Evolutionary conservation across 1,139 yeast species (phyloP), one percentile per base, ranked within the genome.

Genomic region (Saccharomyces hybrid): DNA sequence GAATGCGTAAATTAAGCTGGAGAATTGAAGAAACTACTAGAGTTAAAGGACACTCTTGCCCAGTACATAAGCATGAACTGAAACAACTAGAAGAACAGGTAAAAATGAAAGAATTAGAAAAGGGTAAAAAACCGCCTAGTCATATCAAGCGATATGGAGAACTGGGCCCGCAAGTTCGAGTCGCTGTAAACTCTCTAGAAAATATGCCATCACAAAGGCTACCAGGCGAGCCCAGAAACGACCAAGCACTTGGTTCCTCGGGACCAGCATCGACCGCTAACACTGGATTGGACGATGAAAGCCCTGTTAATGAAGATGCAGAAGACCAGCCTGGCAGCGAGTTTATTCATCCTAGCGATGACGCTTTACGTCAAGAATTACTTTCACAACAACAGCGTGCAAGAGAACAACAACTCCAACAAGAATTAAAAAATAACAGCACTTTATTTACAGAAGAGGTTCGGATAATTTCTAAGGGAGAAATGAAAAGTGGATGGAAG

Each of bases 401-500:
- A 51, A 60, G 70, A 42, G 64, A 67, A 47, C 68, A 67, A 54
- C 69, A 66, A 50, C 51, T 66, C 5, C 62, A 67, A 51, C 65
- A 65, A 51, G 70, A 66, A 47, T 52, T 62, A 38, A 66, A 69
- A 51, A 65, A 66, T 13, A 73, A 71, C 28, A 69, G 72, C 26
- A 72, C 80, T 23, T 65, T 86, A 13, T 84, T 79, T 61, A 71
- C 84, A 6, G 95, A 89, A 65, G 96, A 89, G 63, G 78, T 80
- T 0, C 76, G 93, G 48, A 81, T 88, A 1, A 76, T 93, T 11
- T 80, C 85, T 13, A 80, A 83, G 54, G 97, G 97, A 5, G 96
- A 88, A 57, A 72, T 89, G 65, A 88, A 86, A 67, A 77, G 81
- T 26, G 99, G 99, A 5, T 93, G 99, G 99, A 93, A 93, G 70